Percentiles rank a stretch among this genome's conserved stretches.
Conservation (phyloP, 768 basidiomycete species). For the Xerocomellus amylosporus region DNA sequence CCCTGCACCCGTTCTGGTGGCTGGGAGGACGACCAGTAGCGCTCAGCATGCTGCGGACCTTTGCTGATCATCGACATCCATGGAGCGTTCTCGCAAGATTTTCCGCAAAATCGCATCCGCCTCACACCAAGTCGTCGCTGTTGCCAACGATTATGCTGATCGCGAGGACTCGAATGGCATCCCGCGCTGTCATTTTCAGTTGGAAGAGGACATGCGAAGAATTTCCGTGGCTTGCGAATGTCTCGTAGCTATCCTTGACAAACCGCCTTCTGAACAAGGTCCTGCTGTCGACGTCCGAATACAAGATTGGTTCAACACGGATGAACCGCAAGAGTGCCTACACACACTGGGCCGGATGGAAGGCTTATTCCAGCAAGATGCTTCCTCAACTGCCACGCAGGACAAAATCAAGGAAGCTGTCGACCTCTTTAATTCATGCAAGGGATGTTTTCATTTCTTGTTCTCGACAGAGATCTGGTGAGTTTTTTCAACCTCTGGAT, state of each 20-base stretch:
- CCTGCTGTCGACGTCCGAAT: not conserved
- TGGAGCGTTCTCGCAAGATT: slow-evolving; percentile 6
- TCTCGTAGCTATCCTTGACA: not conserved
- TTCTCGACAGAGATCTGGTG: slow-evolving; percentile 1
- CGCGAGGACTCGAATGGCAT: not conserved
- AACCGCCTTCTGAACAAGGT: not conserved
- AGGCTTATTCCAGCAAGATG: not conserved
- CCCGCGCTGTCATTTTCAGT: not conserved
- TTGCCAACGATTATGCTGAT: not conserved
- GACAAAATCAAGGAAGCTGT: slow-evolving; percentile 1
- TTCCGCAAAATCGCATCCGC: slow-evolving; percentile 1
- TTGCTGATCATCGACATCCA: not conserved
- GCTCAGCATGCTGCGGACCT: no score
- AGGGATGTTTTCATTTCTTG: not conserved
- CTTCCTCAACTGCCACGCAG: not conserved
- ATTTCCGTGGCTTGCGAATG: slow-evolving; percentile 5
- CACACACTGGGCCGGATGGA: not conserved
- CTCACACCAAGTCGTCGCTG: not conserved
- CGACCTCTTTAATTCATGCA: not conserved
- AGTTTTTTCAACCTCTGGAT: not conserved
- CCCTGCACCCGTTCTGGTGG: no score
- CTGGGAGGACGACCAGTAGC: no score
- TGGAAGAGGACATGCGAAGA: slow-evolving; percentile 5
- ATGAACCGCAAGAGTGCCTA: not conserved
- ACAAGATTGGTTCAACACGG: slow-evolving; percentile 1